Conservation (phyloP, 1,284 basidiomycete species). For the Cystobasidiaceae sp. region DNA sequence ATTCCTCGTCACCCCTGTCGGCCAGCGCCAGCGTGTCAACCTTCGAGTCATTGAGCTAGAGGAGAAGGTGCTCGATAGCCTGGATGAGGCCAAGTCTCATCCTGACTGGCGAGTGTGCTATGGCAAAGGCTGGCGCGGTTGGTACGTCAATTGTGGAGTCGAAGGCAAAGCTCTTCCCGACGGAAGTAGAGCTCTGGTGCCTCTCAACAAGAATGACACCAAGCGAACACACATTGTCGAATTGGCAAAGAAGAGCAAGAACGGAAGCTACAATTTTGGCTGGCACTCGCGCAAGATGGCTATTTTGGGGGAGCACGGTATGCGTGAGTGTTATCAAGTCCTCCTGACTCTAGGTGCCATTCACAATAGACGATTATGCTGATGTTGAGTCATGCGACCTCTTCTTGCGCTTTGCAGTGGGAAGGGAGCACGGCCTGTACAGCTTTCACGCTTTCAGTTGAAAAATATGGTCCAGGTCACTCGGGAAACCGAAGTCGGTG, state of each 20-base stretch:
- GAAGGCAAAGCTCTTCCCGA: background rate
- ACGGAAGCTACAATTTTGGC: conserved; percentile 80
- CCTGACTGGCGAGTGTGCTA: conserved; percentile 75
- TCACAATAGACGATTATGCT: background rate
- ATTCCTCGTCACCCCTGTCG: conserved; percentile 54
- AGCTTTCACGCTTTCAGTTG: conserved; percentile 7
- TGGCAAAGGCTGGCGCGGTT: conserved; percentile 87
- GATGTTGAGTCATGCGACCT: no score
- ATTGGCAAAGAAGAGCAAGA: conserved; percentile 68
- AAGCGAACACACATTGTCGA: conserved; percentile 53
- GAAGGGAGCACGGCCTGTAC: conserved; percentile 17
- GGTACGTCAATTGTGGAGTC: conserved; percentile 73
- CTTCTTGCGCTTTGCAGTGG: background rate
- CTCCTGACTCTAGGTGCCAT: background rate
- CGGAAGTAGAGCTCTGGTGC: conserved; percentile 57
- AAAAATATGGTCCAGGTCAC: background rate
- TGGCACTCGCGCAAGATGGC: conserved; percentile 99
- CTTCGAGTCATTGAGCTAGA: conserved; percentile 85
- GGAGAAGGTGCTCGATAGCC: conserved; percentile 62
- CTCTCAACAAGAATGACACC: conserved; percentile 59
- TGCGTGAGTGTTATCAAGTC: background rate
- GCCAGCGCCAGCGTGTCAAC: conserved; percentile 40
- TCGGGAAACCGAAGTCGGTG: no score
- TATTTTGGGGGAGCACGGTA: conserved; percentile 51
- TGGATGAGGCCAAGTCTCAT: conserved; percentile 65